Evolutionary conservation across 164 flowering plant species (phyloP), one percentile per base, ranked within the genome.

Genomic region (Chimonanthus praecox): DNA sequence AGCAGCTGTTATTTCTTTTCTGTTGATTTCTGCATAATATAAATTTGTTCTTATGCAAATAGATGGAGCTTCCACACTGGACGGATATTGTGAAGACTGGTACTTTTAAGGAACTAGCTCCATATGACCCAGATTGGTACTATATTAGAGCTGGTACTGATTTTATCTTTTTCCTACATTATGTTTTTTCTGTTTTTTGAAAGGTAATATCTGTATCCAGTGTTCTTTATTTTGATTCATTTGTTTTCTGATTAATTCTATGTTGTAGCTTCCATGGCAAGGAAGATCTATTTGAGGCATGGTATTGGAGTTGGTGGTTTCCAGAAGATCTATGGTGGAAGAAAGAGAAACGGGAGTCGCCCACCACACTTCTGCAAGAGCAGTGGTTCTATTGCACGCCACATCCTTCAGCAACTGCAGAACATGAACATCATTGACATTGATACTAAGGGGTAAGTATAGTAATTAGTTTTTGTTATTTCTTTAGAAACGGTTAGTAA

Each of bases 101-200:
- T 5, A 79, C 70, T 4, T 83, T 84, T 67, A 94, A 94, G 85
- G 98, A 94, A 74, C 94, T 94, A 75, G 93, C 98, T 45, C 98
- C 97, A 0, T 86, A 94, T 83, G 98, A 94, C 61, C 88, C 91
- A 16, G 97, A 94, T 76, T 94, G 96, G 98, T 94, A 94, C 79
- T 90, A 82, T 62, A 76, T 92, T 60, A 86, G 98, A 77, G 94
- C 97, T 78, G 98, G 98, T 92, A 77, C 4, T 13, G 3, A 54
- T 10, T 15, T 6, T 64, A 47, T 64, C 43, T 66, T 43, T 67
- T 13, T 64, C 4, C 20, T 7, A 61, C 2, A 6, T 63, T 48
- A 5, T 48, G 33, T 62, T 33, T 33, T 33, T 0, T 33, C 33
- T 33, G 33, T 33, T 33, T 33, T 33, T 33, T 33, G 33, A 33